These are phyloP conservation scores for Penicillium sp. DNA, from an alignment of 2,329 filamentous ascomycete genomes.

Conservation along the genomic window DNA sequence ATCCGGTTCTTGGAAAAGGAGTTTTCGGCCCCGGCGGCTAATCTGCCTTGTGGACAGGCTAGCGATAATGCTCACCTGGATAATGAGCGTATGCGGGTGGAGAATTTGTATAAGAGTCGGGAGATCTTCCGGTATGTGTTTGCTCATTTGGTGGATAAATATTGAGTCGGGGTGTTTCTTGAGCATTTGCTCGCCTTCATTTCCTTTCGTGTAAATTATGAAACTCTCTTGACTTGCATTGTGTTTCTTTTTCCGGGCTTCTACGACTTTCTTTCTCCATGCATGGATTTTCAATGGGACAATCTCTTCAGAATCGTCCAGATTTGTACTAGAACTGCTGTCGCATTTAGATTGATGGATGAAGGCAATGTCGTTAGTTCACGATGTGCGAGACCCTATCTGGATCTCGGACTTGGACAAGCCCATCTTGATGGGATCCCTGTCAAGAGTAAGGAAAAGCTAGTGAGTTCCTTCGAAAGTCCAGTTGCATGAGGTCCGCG, in stretches of 20 bases:
- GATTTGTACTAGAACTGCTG: no score
- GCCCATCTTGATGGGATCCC: no score
- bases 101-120: slow-evolving; percentile 85
- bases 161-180: slow-evolving; percentile 2
- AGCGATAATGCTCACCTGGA: slow-evolving; percentile 92
- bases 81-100: slow-evolving; percentile 84
- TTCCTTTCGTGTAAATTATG: background rate
- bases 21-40: slow-evolving; percentile 83
- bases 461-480: no score
- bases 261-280: background rate
- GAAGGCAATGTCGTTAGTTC: no score
- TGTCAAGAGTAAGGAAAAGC: no score
- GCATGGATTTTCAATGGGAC: background rate
- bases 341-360: no score
- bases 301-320: background rate
- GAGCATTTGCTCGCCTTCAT: background rate
- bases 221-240: background rate
- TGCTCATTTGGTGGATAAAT: slow-evolving; percentile 52
- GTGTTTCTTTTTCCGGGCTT: background rate
- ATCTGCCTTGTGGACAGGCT: slow-evolving; percentile 89
- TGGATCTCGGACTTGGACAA: no score
- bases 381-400: no score
- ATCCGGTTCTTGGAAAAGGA: slow-evolving; percentile 94
- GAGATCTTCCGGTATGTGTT: slow-evolving; percentile 91
- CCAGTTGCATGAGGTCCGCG: no score